A percentile compares a stretch with the other conserved stretches of the same genome.
Conservation (phyloP, 2,329 filamentous ascomycete genomes). For the Gyromitra esculenta region DNA sequence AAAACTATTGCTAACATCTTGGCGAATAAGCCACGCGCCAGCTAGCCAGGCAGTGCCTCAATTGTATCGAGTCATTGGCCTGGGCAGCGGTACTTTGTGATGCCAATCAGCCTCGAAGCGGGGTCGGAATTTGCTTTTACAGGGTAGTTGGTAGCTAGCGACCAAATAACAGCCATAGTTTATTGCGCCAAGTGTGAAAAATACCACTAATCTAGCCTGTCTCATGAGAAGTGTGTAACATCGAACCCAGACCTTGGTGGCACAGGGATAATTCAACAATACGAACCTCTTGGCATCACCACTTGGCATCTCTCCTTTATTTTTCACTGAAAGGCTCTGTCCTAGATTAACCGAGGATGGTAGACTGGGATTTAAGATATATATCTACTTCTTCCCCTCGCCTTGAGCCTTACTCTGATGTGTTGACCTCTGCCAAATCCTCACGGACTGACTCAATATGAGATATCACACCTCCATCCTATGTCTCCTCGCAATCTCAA, state of each 20-base stretch:
- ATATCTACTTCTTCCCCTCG: background rate
- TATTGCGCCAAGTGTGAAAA: background rate
- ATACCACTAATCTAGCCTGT: background rate
- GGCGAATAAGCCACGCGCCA: background rate
- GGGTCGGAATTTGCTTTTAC: background rate
- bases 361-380: background rate
- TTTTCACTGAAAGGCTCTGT: background rate
- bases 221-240: background rate
- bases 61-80: background rate
- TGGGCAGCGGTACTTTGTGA: background rate
- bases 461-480: conserved; percentile 7
- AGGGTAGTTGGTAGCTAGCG: background rate
- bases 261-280: conserved; percentile 8
- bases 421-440: background rate
- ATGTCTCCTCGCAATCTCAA: conserved; percentile 20
- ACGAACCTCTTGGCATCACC: background rate
- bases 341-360: background rate
- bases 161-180: background rate
- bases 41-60: background rate
- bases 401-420: background rate
- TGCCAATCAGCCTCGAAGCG: background rate
- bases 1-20: background rate
- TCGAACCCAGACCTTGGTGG: background rate
- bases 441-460: conserved; percentile 8
- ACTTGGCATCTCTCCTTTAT: background rate